Percentiles rank a stretch among this genome's conserved stretches.
Evolutionary conservation across 2,329 filamentous ascomycete genomes (phyloP).

Genomic region (Aureobasidium namibiae): DNA sequence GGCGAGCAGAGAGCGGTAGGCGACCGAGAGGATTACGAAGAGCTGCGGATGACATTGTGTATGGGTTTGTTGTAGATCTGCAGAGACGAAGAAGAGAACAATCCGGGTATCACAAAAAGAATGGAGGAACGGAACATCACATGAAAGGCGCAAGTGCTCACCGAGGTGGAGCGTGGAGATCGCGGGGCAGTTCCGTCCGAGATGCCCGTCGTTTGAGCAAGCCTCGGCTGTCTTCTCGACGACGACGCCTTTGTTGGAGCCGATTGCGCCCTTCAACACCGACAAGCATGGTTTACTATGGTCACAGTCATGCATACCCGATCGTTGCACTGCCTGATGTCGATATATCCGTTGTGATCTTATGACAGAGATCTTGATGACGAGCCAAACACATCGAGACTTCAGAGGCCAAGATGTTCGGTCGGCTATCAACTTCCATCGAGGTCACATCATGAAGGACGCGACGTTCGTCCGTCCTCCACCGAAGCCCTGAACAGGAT

Average conservation of each 20-base stretch:
- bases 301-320: too few relatives aligned
- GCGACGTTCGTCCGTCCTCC: too few relatives aligned
- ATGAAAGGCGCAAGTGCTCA: constrained; percentile 5
- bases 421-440: too few relatives aligned
- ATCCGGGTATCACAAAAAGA: neutral
- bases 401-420: too few relatives aligned
- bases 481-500: too few relatives aligned
- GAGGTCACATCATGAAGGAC: too few relatives aligned
- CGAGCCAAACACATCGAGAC: too few relatives aligned
- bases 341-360: too few relatives aligned
- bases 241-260: neutral
- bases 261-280: neutral
- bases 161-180: constrained; percentile 6
- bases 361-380: too few relatives aligned
- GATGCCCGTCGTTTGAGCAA: neutral
- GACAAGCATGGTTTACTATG: too few relatives aligned
- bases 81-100: neutral
- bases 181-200: neutral
- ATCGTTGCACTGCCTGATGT: too few relatives aligned
- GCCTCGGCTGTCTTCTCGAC: neutral
- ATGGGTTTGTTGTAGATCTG: neutral
- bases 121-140: constrained; percentile 4
- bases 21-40: constrained; percentile 4
- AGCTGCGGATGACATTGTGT: neutral
- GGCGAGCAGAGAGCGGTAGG: neutral